These are phyloP conservation scores for Telopea speciosissima DNA, from an alignment of 177 flowering plant species.

Conservation along the genomic window DNA sequence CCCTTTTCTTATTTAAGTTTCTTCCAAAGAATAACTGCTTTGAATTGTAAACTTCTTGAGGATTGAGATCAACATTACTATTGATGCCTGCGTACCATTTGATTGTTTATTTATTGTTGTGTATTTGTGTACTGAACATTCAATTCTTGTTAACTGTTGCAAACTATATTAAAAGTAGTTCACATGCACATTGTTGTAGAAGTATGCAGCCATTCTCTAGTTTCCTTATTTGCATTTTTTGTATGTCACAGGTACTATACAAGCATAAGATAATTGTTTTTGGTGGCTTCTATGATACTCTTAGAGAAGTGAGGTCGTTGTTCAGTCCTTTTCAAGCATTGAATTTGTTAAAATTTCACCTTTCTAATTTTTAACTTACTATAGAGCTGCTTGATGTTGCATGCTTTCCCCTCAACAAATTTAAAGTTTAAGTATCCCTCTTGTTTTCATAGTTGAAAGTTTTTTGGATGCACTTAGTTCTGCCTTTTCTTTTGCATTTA, in stretches of 20 bases:
- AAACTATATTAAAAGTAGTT: neutral
- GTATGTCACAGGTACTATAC: constrained; percentile 67
- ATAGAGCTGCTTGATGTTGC: neutral
- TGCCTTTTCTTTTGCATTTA: neutral
- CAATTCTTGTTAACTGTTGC: neutral
- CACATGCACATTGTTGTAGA: neutral
- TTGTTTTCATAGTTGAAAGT: too few relatives aligned
- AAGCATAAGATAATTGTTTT: constrained; percentile 93
- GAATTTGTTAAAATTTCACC: neutral
- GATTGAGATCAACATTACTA: neutral
- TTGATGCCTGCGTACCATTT: neutral
- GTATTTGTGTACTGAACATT: neutral
- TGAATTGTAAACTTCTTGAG: too few relatives aligned
- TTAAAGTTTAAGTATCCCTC: too few relatives aligned
- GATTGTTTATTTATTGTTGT: neutral
- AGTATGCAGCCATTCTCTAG: neutral
- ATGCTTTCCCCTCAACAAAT: neutral
- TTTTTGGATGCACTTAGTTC: neutral
- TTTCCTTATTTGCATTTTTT: constrained; percentile 1
- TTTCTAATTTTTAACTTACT: neutral
- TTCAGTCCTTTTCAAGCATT: constrained; percentile 19
- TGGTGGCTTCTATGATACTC: constrained; percentile 99
- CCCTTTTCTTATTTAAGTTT: too few relatives aligned
- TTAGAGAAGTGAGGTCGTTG: constrained; percentile 96
- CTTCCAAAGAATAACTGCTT: too few relatives aligned